Percentiles rank a stretch among this genome's conserved stretches.
These are phyloP conservation scores for Trichoderma erinaceum DNA, from an alignment of 495 filamentous ascomycete species.

Conservation along the genomic window DNA sequence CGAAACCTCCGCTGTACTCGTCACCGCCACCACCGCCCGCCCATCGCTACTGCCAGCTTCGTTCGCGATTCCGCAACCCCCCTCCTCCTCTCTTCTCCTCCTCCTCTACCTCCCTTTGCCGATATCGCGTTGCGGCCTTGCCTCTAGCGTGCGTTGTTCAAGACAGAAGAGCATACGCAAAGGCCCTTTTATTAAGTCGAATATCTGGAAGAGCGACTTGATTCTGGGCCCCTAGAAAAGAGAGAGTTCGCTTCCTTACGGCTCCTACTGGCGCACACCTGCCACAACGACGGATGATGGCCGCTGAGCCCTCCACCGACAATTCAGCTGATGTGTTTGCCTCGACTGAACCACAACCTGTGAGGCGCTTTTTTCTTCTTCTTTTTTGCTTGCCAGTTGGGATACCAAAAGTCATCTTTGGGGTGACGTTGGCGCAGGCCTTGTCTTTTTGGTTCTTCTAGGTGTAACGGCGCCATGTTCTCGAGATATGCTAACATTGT, in stretches of 20 bases:
- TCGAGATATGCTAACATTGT: slow-evolving; percentile 1
- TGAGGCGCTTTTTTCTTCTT: slow-evolving; percentile 28
- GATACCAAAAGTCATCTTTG: not conserved
- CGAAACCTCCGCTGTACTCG: not conserved
- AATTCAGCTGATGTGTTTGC: slow-evolving; percentile 47
- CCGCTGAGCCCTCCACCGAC: slow-evolving; percentile 48
- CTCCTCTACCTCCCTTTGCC: not conserved
- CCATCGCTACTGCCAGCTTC: not conserved
- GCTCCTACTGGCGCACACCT: slow-evolving; percentile 27
- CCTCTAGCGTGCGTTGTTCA: not conserved
- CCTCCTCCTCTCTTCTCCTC: not conserved
- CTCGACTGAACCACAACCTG: slow-evolving; percentile 40
- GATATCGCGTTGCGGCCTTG: not conserved
- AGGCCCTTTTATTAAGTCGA: not conserved
- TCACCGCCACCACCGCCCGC: not conserved
- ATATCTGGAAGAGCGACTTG: not conserved
- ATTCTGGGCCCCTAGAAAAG: not conserved
- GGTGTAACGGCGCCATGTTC: not conserved
- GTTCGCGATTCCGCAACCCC: not conserved
- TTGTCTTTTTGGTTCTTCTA: not conserved
- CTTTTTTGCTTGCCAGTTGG: not conserved
- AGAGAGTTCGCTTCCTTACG: slow-evolving; percentile 20
- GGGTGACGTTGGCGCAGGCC: not conserved
- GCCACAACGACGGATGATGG: slow-evolving; percentile 45
- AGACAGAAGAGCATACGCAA: not conserved